Evolutionary conservation across 805 yeast species (phyloP), one percentile per base, ranked within the genome.

Genomic region (Kodamaea hsintzibuensis): DNA sequence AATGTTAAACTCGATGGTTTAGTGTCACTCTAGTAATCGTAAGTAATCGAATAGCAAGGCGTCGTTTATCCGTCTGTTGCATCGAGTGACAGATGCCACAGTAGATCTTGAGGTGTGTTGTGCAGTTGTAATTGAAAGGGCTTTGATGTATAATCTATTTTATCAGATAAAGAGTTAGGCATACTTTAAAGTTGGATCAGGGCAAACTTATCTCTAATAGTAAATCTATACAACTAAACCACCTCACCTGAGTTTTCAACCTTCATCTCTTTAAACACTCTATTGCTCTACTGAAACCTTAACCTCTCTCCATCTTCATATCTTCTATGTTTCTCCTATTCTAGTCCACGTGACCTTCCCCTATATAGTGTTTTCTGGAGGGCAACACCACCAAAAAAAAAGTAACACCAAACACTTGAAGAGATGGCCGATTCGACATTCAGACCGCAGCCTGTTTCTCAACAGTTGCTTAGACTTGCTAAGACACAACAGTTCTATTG

Each of bases 401-500:
- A 17, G 25, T 12, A n/a, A 16, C n/a, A 16, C 19, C 17, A 25
- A 40, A 40, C 19, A 40, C 13, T 19, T 17, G n/a, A 7, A 16
- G 35, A 40, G 25, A 40, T 40, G 44, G 44, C 44, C 8, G 19
- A 30, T 30, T 30, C 44, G n/a, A 40, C 17, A 12, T 49, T 46
- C 37, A 53, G 50, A 38, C 54, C 54, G 16, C 52, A 52, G 33
- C 50, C 56, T 7, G 50, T 30, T n/a, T 17, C 52, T 7, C 51
- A 44, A 38, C 57, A 57, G 37, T 19, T 57, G 18, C 33, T 51
- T 35, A 40, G 40, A 13, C 52, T 58, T 30, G 59, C 56, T 48
- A 63, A 69, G 58, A 80, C 84, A 9, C 83, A 84, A 7, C 90
- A 86, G 64, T 84, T 86, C 63, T 83, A 83, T 60, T 86, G 92